phyloP scores from a whole-genome alignment of 1,284 basidiomycete species.

The Irpex sp. region DNA sequence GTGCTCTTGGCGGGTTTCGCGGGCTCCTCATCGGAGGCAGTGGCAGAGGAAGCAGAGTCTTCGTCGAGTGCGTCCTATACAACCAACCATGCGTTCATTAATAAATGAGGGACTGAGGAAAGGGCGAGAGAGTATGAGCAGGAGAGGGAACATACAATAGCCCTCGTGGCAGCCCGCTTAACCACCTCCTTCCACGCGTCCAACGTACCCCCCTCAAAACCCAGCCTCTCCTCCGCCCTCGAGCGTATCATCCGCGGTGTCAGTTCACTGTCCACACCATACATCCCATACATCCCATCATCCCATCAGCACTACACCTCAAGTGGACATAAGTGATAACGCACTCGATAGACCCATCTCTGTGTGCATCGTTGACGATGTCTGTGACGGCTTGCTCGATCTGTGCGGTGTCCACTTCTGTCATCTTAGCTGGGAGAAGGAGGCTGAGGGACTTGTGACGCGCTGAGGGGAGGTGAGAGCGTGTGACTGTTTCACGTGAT shows the following conservation, averaged over 20 bases:
- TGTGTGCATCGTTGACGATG: neutral
- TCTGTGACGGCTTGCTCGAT: neutral
- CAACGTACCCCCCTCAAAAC: constrained; percentile 35
- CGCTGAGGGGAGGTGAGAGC: neutral
- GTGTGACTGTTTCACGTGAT: neutral
- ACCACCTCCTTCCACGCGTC: constrained; percentile 39
- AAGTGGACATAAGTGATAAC: no score
- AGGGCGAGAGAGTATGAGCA: neutral
- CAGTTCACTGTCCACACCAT: constrained; percentile 29
- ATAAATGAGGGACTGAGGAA: neutral
- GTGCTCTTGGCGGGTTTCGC: neutral
- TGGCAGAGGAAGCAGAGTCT: neutral
- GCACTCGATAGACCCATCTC: constrained; percentile 2
- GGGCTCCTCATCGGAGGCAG: neutral
- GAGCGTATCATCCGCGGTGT: constrained; percentile 45
- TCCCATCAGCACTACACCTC: no score
- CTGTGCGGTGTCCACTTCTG: neutral
- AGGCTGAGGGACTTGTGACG: neutral
- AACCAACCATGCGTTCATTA: neutral
- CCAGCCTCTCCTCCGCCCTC: constrained; percentile 37
- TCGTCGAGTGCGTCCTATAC: neutral
- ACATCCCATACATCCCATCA: neutral
- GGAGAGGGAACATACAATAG: constrained; percentile 30
- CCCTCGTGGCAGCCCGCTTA: constrained; percentile 34
- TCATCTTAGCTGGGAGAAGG: neutral